phyloP scores from a whole-genome alignment of 2,329 filamentous ascomycete species.

The Leptographium procerum region DNA sequence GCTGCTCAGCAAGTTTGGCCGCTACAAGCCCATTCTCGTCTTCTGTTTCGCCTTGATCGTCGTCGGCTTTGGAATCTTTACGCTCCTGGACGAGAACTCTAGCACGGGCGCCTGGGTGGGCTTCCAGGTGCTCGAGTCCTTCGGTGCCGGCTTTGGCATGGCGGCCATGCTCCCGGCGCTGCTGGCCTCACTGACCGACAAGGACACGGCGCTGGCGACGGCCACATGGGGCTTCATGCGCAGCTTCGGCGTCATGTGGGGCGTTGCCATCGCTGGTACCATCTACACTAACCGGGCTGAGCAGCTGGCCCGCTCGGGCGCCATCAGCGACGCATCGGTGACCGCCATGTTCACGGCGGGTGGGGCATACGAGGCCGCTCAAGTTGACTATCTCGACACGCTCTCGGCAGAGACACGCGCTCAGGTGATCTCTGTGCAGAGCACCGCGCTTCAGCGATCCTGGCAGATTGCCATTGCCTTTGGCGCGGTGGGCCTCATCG shows the following conservation, averaged over 20 bases:
- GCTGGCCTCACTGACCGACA: conserved; percentile 26
- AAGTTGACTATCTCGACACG: background rate
- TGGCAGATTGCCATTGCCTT: conserved; percentile 7
- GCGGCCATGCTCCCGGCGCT: conserved; percentile 30
- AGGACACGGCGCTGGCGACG: conserved; percentile 25
- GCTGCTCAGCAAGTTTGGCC: conserved; percentile 24
- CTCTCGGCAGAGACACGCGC: background rate
- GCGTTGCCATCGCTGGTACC: conserved; percentile 27
- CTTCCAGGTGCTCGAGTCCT: conserved; percentile 27
- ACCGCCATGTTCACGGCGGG: background rate
- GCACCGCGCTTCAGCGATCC: background rate
- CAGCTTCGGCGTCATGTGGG: conserved; percentile 35
- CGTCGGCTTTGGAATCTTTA: conserved; percentile 25
- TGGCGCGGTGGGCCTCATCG: background rate
- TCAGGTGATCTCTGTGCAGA: background rate
- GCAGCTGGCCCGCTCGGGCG: conserved; percentile 11
- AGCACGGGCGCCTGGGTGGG: conserved; percentile 20
- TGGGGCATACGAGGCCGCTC: background rate
- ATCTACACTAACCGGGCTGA: conserved; percentile 3
- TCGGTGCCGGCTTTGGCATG: conserved; percentile 25
- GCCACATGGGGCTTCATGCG: conserved; percentile 33
- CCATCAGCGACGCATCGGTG: conserved; percentile 13
- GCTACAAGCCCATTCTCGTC: conserved; percentile 27
- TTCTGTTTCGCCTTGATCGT: conserved; percentile 17
- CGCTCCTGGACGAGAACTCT: conserved; percentile 22